Conservation (phyloP, 2,329 filamentous ascomycete species). For the Bipolaris bicolor region DNA sequence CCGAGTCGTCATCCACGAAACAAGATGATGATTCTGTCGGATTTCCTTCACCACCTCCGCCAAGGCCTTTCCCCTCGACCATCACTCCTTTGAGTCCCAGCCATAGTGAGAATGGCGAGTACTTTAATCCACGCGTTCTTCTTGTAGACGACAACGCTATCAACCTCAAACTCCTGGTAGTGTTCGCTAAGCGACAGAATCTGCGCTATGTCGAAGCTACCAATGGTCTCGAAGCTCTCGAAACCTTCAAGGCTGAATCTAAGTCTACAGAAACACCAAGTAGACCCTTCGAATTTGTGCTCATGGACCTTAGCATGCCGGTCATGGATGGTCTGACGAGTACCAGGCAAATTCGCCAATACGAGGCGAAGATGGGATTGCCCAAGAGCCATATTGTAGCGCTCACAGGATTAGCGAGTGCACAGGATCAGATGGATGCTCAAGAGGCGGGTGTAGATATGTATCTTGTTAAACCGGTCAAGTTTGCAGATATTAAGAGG, state of each 20-base stretch:
- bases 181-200: slow-evolving; percentile 49
- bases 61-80: slow-evolving; percentile 23
- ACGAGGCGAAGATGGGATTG: slow-evolving; percentile 33
- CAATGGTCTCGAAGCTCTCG: slow-evolving; percentile 43
- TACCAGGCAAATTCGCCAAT: slow-evolving; percentile 37
- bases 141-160: slow-evolving; percentile 46
- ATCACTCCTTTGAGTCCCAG: slow-evolving; percentile 26
- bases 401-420: slow-evolving; percentile 47
- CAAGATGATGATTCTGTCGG: not conserved
- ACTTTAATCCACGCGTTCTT: slow-evolving; percentile 40
- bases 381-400: slow-evolving; percentile 41
- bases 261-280: slow-evolving; percentile 18
- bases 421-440: slow-evolving; percentile 43
- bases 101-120: slow-evolving; percentile 24
- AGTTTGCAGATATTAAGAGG: slow-evolving; percentile 42
- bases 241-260: slow-evolving; percentile 32
- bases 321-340: slow-evolving; percentile 50
- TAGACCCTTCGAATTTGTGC: slow-evolving; percentile 38
- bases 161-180: slow-evolving; percentile 47
- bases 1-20: slow-evolving; percentile 9
- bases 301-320: slow-evolving; percentile 48
- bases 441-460: slow-evolving; percentile 46
- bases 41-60: slow-evolving; percentile 19
- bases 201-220: slow-evolving; percentile 36
- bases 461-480: slow-evolving; percentile 50